Evolutionary conservation across 805 yeast genomes (phyloP), one percentile per base, ranked within the genome.

Genomic region (Schwanniomyces occidentalis): DNA sequence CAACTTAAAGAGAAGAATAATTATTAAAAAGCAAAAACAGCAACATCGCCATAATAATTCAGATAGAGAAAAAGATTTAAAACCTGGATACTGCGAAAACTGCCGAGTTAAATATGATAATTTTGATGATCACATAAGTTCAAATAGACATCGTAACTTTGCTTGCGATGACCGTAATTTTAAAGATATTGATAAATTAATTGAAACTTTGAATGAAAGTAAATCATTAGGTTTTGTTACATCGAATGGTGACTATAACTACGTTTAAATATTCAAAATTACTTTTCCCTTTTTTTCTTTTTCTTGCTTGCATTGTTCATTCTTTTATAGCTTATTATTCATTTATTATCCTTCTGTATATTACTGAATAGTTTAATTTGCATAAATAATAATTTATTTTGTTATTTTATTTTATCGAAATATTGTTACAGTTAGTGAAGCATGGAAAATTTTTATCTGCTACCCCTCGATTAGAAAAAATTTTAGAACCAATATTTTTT

Each of bases 71-170:
- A 58, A 56, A 32, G 71, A 65, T 24, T 37, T 54, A 27, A 61
- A 61, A 32, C 75, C 91, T 1, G 97, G 97, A 0, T 90, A 86
- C 59, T 91, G 99, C 63, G 99, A 91, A 56, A 91, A 91, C 54
- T 91, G 99, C 61, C 71, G 91, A 16, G 84, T 83, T 40, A 82
- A 82, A 54, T 91, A 85, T 54, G 90, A 85, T 33, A 77, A 78
- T 45, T 81, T 89, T 51, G 85, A 80, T 16, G 85, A 78, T 38
- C 99, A 91, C 56, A 75, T 87, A 25, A 50, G 52, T 18, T 72
- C 87, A 16, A 75, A 74, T 22, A 76, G 81, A 44, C 99, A 91
- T 56, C 69, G 84, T 32, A 75, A 77, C 35, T 90, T 88, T 64
- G 97, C 97, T 3, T 62, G 68, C 27, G 78, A 83, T 46, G 79